Evolutionary conservation across 2,329 filamentous ascomycete genomes (phyloP).

Genomic region (Hymenoscyphus linearis): DNA sequence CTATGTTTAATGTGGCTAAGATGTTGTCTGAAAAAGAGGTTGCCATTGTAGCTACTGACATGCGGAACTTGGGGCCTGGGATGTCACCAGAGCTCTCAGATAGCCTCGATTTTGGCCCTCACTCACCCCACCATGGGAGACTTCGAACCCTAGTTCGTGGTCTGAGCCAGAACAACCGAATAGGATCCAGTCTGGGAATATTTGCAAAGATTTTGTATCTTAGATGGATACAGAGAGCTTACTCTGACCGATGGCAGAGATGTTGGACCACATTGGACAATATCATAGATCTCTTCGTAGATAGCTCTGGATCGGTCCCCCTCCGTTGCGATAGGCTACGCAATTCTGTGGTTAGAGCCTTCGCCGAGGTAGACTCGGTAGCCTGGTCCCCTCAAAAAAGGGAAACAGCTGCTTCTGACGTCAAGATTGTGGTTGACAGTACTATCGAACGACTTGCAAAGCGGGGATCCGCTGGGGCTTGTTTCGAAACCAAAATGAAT

Average conservation of each 20-base stretch:
- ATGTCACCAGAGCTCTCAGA: background rate
- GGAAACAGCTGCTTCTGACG: background rate
- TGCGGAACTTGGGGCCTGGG: constrained; percentile 3
- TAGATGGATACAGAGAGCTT: background rate
- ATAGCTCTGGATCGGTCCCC: constrained; percentile 1
- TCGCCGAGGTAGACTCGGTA: background rate
- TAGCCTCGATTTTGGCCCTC: background rate
- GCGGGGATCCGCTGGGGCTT: constrained; percentile 1
- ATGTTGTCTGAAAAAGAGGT: constrained; percentile 8
- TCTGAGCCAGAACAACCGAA: background rate
- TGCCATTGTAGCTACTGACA: background rate
- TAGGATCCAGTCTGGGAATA: background rate
- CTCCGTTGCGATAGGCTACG: constrained; percentile 3
- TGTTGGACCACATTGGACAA: background rate
- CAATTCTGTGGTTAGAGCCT: background rate
- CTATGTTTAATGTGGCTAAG: constrained; percentile 3
- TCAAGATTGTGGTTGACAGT: background rate
- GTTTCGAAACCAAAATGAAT: constrained; percentile 12
- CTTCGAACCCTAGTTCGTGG: background rate
- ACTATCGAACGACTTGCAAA: constrained; percentile 4
- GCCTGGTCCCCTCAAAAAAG: background rate
- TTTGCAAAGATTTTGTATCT: constrained; percentile 9
- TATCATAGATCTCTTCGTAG: constrained; percentile 5
- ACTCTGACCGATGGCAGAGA: background rate
- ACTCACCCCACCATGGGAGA: background rate